Percentiles rank a stretch among this genome's conserved stretches.
phyloP scores from a whole-genome alignment of 1,284 basidiomycete genomes.

The Ustilago bromivora region DNA sequence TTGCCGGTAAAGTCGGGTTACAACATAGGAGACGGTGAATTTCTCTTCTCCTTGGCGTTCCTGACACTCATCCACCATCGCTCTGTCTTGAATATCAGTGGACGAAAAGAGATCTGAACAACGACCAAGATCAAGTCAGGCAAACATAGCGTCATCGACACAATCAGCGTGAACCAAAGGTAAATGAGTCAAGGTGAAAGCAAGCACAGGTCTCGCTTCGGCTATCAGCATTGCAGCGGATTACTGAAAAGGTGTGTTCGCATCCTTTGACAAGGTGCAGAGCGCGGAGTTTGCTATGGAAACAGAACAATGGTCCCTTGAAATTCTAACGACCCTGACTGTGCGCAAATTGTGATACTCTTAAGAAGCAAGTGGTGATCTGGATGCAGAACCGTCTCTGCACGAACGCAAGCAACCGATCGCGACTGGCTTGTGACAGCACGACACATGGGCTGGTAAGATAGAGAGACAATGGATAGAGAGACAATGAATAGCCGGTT shows the following conservation, averaged over 20 bases:
- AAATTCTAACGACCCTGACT: not conserved
- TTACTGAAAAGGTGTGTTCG: not conserved
- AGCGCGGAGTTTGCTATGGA: conserved; percentile 1
- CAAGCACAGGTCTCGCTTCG: not conserved
- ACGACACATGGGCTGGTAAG: no score
- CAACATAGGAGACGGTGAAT: not conserved
- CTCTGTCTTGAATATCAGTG: not conserved
- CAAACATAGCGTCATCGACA: not conserved
- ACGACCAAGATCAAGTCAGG: not conserved
- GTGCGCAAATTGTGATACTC: not conserved
- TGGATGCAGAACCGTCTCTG: not conserved
- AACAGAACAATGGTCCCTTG: not conserved
- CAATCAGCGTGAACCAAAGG: no score
- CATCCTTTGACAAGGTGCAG: not conserved
- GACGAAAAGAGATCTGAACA: not conserved
- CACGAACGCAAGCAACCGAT: not conserved
- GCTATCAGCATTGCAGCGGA: not conserved
- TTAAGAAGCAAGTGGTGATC: not conserved
- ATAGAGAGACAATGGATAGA: no score
- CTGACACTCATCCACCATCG: not conserved
- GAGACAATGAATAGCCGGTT: no score
- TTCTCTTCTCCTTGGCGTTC: not conserved
- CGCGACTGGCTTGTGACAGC: not conserved
- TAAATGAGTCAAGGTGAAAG: not conserved
- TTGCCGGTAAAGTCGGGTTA: not conserved